A percentile compares a stretch with the other conserved stretches of the same genome.
phyloP scores from a whole-genome alignment of 1,139 yeast genomes.

The Yamadazyma aaseri region DNA sequence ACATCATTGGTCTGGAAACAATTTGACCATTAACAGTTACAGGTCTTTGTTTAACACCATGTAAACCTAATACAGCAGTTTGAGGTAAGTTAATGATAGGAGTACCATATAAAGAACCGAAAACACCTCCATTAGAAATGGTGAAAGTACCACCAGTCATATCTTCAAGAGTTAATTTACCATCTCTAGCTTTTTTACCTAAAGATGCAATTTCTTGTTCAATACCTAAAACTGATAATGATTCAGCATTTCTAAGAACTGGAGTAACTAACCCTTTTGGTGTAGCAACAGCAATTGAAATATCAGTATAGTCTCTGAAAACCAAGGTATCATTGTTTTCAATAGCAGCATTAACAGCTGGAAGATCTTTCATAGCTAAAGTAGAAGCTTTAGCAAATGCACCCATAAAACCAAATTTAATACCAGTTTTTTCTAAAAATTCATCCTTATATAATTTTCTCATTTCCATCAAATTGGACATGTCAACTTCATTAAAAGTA shows the following conservation, averaged over 20 bases:
- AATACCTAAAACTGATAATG: conserved; percentile 81
- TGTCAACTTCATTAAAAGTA: conserved; percentile 97
- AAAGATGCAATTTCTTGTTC: conserved; percentile 81
- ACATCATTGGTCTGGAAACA: conserved; percentile 99
- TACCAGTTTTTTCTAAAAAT: conserved; percentile 88
- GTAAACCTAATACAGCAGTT: conserved; percentile 96
- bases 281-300: conserved; percentile 97
- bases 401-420: conserved; percentile 98
- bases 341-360: conserved; percentile 94
- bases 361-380: conserved; percentile 91
- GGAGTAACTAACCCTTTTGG: conserved; percentile 99
- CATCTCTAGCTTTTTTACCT: conserved; percentile 95
- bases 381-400: conserved; percentile 93
- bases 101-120: conserved; percentile 96
- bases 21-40: conserved; percentile 95
- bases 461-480: conserved; percentile 90
- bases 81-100: conserved; percentile 99
- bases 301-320: conserved; percentile 93
- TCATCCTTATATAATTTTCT: conserved; percentile 97
- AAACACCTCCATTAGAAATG: conserved; percentile 98
- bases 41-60: conserved; percentile 97
- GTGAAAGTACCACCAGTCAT: conserved; percentile 99
- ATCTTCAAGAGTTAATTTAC: conserved; percentile 93
- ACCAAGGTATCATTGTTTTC: conserved; percentile 92
- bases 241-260: conserved; percentile 95